Percentiles rank a stretch among this genome's conserved stretches.
Evolutionary conservation across 345 rosid genomes (phyloP).

Genomic region (Eucalyptus brandiana): DNA sequence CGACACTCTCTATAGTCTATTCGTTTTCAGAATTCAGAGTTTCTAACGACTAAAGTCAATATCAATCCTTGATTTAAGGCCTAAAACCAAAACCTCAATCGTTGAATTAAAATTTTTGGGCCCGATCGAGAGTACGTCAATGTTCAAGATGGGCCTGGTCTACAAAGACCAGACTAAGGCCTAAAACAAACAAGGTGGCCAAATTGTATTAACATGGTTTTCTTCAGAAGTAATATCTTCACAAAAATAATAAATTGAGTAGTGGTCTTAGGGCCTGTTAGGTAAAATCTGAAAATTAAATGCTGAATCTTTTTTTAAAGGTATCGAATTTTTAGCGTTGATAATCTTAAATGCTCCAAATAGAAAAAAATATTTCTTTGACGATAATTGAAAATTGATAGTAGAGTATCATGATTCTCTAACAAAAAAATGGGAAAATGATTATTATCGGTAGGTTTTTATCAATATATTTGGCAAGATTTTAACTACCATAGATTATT

Average conservation of each 20-base stretch:
- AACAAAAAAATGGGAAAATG: neutral
- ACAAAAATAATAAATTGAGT: neutral
- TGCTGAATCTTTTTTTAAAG: neutral
- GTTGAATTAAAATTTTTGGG: neutral
- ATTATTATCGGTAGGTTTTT: neutral
- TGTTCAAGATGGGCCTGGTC: neutral
- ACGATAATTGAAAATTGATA: neutral
- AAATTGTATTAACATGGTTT: neutral
- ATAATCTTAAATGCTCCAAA: neutral
- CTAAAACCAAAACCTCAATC: neutral
- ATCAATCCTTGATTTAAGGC: neutral
- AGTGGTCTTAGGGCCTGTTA: neutral
- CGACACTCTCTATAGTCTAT: neutral
- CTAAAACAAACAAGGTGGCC: neutral
- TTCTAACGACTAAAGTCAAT: neutral
- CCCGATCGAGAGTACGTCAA: neutral
- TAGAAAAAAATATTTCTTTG: neutral
- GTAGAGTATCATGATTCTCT: neutral
- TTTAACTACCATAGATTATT: neutral
- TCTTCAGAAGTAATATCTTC: neutral
- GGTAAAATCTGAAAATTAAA: neutral
- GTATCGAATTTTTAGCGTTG: fast-evolving
- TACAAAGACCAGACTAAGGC: neutral
- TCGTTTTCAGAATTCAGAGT: neutral
- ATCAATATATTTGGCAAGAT: neutral